Conservation (phyloP, 192 early-diverging fungal genomes). For the Funneliformis mosseae region DNA sequence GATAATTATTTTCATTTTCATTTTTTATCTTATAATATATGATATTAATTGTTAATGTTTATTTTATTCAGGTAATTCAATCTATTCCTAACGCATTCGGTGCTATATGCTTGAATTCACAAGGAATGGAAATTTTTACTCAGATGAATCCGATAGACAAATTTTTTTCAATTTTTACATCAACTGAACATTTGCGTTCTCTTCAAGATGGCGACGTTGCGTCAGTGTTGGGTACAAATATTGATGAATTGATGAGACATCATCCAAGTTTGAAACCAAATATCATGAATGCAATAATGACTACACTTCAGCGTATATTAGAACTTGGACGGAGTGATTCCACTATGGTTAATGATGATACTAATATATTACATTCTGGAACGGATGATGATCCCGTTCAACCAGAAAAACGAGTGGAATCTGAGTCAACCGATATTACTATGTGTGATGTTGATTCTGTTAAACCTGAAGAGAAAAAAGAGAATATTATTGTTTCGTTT, state of each 20-base stretch:
- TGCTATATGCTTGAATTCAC: slow-evolving; percentile 90
- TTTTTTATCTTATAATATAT: background rate
- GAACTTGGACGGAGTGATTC: slow-evolving; percentile 56
- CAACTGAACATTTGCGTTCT: slow-evolving; percentile 71
- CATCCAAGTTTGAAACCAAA: slow-evolving; percentile 80
- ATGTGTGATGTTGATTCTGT: slow-evolving; percentile 35
- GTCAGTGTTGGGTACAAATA: slow-evolving; percentile 75
- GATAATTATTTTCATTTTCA: background rate
- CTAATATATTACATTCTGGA: slow-evolving; percentile 49
- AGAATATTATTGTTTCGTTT: slow-evolving; percentile 55
- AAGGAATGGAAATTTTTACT: slow-evolving; percentile 84
- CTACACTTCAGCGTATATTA: slow-evolving; percentile 67
- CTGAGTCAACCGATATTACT: slow-evolving; percentile 32
- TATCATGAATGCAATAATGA: slow-evolving; percentile 71
- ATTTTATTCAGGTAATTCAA: slow-evolving; percentile 56
- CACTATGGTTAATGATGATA: slow-evolving; percentile 41
- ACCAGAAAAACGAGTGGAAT: slow-evolving; percentile 32
- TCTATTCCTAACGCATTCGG: slow-evolving; percentile 92
- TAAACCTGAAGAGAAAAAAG: slow-evolving; percentile 56
- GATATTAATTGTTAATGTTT: background rate
- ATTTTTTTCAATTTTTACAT: slow-evolving; percentile 78
- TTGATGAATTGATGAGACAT: slow-evolving; percentile 97
- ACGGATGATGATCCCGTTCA: slow-evolving; percentile 54
- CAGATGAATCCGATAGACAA: slow-evolving; percentile 68
- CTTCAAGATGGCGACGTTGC: slow-evolving; percentile 85